Evolutionary conservation across 805 yeast genomes (phyloP), one percentile per base, ranked within the genome.

Genomic region (Zygotorulaspora chibaensis): DNA sequence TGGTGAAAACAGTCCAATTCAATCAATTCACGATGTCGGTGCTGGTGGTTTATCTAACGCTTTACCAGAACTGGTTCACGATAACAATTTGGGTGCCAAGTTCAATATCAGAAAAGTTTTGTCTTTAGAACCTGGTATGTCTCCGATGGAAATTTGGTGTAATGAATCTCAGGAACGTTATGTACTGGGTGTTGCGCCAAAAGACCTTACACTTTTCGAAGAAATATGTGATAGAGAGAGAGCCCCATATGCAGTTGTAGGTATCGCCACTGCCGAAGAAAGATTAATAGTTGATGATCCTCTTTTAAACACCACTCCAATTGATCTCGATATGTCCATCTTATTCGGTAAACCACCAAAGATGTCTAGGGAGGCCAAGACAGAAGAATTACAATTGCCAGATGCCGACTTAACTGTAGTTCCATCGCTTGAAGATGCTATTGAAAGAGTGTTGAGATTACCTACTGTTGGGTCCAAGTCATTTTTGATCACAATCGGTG

Each of bases 81-180:
- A 93, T 67, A 93, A 93, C 65, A 93, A 86, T 54, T 76, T 93
- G 52, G 99, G 99, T 65, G 99, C 96, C 25, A 75, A 66, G 53
- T 93, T 93, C 53, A 96, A 93, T 68, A 76, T 93, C 54, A 81
- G 99, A 69, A 85, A 90, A 45, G 84, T 93, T 46, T 79, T 95
- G 46, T 83, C 89, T 30, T 77, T 89, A 54, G 99, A 93, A 68
- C 95, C 96, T 40, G 95, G 97, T 47, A 88, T 93, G 97, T 91
- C 98, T 4, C 98, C 99, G 45, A 87, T 93, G 96, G 99, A 93
- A 73, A 88, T 93, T 53, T 93, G 99, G 99, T 93, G 99, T 79
- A 91, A 95, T 60, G 99, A 93, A 71, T 93, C 98, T 2, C 99
- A 93, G 72, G 99, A 93, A 69, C 83, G 99, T 68, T 93, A 90